Percentiles rank a stretch among this genome's conserved stretches.
These are phyloP conservation scores for Hypoxylon fragiforme DNA, from an alignment of 495 filamentous ascomycete species.

Conservation along the genomic window DNA sequence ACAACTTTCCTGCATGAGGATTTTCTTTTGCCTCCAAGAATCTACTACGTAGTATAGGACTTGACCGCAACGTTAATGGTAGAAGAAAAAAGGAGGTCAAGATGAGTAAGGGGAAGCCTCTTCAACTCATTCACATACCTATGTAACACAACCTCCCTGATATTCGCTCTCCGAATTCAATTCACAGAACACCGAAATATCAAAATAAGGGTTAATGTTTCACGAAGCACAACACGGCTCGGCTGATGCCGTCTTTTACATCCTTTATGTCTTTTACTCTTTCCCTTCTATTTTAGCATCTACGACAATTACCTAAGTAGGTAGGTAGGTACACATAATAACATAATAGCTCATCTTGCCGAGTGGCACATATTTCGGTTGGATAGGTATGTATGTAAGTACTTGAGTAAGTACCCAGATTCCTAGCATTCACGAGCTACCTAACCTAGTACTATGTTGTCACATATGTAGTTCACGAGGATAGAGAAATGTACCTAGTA, in stretches of 20 bases:
- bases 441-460: not conserved
- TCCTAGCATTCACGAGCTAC: no score
- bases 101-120: no score
- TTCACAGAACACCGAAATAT: no score
- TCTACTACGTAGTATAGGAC: no score
- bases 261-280: not conserved
- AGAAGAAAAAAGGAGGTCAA: no score
- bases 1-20: no score
- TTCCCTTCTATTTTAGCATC: slow-evolving; percentile 29
- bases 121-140: not conserved
- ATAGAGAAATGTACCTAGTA: not conserved
- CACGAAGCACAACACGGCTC: slow-evolving; percentile 32
- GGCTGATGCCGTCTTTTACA: slow-evolving; percentile 32
- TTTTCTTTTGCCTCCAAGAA: no score
- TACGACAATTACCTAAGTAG: slow-evolving; percentile 32
- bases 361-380: slow-evolving; percentile 35
- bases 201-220: slow-evolving; percentile 28
- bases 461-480: slow-evolving; percentile 28
- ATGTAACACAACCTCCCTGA: no score
- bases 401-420: not conserved
- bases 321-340: no score
- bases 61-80: no score
- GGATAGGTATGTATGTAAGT: not conserved
- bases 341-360: no score
- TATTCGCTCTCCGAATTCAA: no score